phyloP scores from a whole-genome alignment of 1,284 basidiomycete species.

The Omphalotus olearius region DNA sequence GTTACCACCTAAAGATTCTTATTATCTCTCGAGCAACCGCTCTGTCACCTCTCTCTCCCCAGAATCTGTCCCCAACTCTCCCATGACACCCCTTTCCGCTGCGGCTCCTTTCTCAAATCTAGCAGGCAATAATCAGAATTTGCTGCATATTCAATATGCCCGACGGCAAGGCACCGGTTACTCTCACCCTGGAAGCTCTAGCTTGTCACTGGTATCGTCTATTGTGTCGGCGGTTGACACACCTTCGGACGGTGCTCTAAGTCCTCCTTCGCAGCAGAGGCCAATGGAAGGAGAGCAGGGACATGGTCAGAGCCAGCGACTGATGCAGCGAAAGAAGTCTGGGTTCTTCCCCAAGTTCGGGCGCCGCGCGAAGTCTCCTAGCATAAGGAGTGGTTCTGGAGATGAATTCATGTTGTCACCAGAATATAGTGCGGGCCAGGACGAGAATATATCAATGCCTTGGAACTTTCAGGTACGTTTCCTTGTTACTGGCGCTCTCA shows the following conservation, averaged over 20 bases:
- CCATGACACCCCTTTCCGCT: slow-evolving; percentile 29
- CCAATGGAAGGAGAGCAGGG: slow-evolving; percentile 2
- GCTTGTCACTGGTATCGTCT: slow-evolving; percentile 30
- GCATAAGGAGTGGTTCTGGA: slow-evolving; percentile 20
- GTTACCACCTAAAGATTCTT: slow-evolving; percentile 63
- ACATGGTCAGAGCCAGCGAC: slow-evolving; percentile 28
- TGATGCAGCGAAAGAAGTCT: slow-evolving; percentile 20
- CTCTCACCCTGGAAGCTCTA: slow-evolving; percentile 17
- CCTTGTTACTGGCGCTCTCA: slow-evolving; percentile 6
- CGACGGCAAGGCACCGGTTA: slow-evolving; percentile 1
- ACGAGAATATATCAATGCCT: slow-evolving; percentile 62
- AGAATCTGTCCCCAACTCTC: slow-evolving; percentile 37
- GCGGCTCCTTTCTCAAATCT: slow-evolving; percentile 28
- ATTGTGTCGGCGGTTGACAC: slow-evolving; percentile 23
- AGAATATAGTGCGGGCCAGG: slow-evolving; percentile 34
- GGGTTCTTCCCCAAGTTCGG: slow-evolving; percentile 46
- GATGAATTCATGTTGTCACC: slow-evolving; percentile 23
- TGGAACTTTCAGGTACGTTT: slow-evolving; percentile 70
- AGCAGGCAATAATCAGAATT: slow-evolving; percentile 22
- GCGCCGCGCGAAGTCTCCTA: slow-evolving; percentile 30
- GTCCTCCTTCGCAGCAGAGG: slow-evolving; percentile 15
- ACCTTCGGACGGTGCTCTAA: slow-evolving; percentile 14
- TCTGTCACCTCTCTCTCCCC: slow-evolving; percentile 51
- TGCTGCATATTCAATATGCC: slow-evolving; percentile 16
- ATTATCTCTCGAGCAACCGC: slow-evolving; percentile 47